phyloP scores from a whole-genome alignment of 2,329 filamentous ascomycete species.

The Fusarium buxicola region DNA sequence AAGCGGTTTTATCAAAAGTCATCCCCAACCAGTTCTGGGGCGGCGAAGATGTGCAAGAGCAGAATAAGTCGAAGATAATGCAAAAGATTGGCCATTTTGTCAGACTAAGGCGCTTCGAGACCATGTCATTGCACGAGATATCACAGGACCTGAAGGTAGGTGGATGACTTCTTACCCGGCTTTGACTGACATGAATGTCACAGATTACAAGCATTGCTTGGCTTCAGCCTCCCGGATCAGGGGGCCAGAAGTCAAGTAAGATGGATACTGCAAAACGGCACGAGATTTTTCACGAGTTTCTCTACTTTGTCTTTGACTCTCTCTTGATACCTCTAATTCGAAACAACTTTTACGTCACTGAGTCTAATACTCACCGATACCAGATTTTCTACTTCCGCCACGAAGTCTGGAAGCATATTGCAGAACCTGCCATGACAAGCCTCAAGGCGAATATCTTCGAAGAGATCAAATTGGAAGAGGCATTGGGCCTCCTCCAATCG shows the following conservation, averaged over 20 bases:
- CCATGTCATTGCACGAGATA: conserved; percentile 80
- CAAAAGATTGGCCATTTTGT: conserved; percentile 82
- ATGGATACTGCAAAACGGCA: conserved; percentile 80
- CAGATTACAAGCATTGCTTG: conserved; percentile 78
- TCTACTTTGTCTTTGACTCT: conserved; percentile 95
- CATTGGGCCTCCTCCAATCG: conserved; percentile 67
- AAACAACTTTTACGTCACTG: conserved; percentile 93
- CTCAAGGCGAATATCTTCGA: conserved; percentile 83
- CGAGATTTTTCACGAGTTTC: conserved; percentile 84
- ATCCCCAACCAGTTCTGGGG: conserved; percentile 85
- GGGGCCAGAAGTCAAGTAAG: conserved; percentile 68
- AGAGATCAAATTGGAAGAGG: conserved; percentile 71
- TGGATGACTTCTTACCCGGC: not conserved
- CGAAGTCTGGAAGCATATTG: conserved; percentile 85
- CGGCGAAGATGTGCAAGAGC: conserved; percentile 57
- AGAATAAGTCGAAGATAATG: conserved; percentile 73
- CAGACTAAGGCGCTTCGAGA: conserved; percentile 82
- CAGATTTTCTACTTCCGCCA: conserved; percentile 94
- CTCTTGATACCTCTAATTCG: conserved; percentile 87
- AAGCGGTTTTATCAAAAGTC: conserved; percentile 76
- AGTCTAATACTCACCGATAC: conserved; percentile 83
- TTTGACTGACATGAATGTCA: not conserved
- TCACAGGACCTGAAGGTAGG: conserved; percentile 79
- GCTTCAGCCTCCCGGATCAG: conserved; percentile 70
- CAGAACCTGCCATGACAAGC: conserved; percentile 75